These are phyloP conservation scores for Desmodesmus armatus DNA, from an alignment of 139 green algal genomes.

Conservation along the genomic window DNA sequence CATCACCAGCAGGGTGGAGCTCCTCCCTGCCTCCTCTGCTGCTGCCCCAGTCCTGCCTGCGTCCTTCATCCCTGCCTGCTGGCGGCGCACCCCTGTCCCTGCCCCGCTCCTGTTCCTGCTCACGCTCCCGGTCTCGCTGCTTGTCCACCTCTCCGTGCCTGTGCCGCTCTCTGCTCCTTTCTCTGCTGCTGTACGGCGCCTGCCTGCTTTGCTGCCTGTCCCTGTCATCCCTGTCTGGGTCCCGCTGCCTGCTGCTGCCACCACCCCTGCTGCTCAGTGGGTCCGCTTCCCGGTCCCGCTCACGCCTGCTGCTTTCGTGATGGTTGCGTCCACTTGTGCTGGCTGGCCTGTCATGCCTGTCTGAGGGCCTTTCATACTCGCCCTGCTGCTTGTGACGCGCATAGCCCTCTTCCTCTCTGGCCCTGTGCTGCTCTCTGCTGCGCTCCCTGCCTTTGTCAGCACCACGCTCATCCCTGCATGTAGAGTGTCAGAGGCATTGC, in stretches of 20 bases:
- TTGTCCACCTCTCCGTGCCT: conserved; percentile 3
- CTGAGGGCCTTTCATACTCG: neutral
- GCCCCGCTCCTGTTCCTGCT: neutral
- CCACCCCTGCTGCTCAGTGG: neutral
- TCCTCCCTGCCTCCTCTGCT: conserved; percentile 18
- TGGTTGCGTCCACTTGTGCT: neutral
- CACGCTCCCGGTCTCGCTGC: neutral
- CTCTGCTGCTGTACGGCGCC: neutral
- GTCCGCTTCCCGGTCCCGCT: neutral
- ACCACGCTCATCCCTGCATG: neutral
- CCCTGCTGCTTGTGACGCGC: neutral
- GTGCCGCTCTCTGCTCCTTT: neutral
- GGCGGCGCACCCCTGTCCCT: neutral
- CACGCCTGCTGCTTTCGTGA: neutral
- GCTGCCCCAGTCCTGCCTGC: conserved; percentile 6
- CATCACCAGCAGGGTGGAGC: neutral
- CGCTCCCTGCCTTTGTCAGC: neutral
- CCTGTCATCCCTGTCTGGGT: neutral
- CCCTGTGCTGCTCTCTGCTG: conserved; percentile 14
- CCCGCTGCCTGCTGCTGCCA: too few relatives aligned
- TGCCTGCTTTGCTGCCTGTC: neutral
- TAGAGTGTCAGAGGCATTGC: neutral
- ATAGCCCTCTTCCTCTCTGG: too few relatives aligned
- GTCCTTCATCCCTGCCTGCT: neutral
- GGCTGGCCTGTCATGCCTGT: neutral